Evolutionary conservation across 257 asterid genomes (phyloP).

Genomic region (Rauvolfia tetraphylla): DNA sequence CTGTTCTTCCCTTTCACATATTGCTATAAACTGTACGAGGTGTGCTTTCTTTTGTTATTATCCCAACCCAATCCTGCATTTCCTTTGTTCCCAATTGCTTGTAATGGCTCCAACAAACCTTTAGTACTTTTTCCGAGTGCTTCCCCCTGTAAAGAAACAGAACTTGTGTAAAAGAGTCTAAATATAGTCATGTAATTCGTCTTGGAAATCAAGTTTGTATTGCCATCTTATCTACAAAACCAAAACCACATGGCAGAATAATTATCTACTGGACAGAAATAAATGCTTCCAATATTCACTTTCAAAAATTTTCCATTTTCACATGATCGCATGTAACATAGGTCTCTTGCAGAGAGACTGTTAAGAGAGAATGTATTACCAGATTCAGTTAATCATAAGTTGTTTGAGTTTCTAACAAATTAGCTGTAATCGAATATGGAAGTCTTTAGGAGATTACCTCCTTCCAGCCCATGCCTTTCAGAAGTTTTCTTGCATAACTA

Average conservation of each 20-base stretch:
- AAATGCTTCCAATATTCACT: neutral
- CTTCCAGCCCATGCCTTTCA: conserved; percentile 97
- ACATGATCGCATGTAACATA: neutral
- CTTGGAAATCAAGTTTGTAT: neutral
- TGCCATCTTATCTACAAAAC: neutral
- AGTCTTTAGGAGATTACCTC: conserved; percentile 52
- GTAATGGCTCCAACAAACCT: conserved; percentile 76
- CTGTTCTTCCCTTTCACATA: neutral
- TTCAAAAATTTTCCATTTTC: neutral
- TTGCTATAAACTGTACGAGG: neutral
- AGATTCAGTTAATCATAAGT: too few relatives aligned
- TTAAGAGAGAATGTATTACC: too few relatives aligned
- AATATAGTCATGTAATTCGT: neutral
- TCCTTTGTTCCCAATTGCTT: conserved; percentile 78
- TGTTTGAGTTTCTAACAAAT: too few relatives aligned
- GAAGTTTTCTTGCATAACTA: conserved; percentile 80
- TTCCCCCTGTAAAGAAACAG: conserved; percentile 52
- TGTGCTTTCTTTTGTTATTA: conserved; percentile 41
- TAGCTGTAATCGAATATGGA: neutral
- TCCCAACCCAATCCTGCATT: conserved; percentile 89
- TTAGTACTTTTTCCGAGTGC: conserved; percentile 63
- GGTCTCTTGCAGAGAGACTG: too few relatives aligned
- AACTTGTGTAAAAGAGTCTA: neutral
- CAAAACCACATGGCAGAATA: neutral
- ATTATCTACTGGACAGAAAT: neutral